Evolutionary conservation across 192 early-diverging fungal species (phyloP).

Genomic region (Coemansia sp.): DNA sequence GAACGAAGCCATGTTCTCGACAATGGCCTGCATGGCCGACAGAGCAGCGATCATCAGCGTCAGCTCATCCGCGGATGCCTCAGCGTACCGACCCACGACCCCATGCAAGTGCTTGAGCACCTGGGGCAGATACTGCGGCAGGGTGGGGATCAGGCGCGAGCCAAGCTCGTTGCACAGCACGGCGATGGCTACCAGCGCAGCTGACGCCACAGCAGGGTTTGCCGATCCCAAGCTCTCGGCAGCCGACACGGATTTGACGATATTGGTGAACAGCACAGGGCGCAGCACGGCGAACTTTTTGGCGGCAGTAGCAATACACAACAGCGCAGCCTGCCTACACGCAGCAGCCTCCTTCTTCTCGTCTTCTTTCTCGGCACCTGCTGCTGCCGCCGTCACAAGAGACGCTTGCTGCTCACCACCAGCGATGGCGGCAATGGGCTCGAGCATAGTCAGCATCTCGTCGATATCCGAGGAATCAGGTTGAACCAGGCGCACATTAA

Average conservation of each 20-base stretch:
- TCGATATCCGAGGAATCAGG: slow-evolving; percentile 21
- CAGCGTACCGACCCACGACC: slow-evolving; percentile 15
- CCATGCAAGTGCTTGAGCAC: slow-evolving; percentile 63
- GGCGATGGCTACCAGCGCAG: slow-evolving; percentile 53
- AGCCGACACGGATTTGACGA: slow-evolving; percentile 61
- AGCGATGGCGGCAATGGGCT: slow-evolving; percentile 21
- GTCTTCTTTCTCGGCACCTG: neutral
- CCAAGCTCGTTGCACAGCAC: slow-evolving; percentile 69
- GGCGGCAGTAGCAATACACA: slow-evolving; percentile 79
- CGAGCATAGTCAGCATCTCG: slow-evolving; percentile 38
- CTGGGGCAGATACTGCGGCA: slow-evolving; percentile 85
- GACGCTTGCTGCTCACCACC: neutral
- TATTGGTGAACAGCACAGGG: slow-evolving; percentile 62
- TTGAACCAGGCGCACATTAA: slow-evolving; percentile 26
- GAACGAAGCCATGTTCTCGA: slow-evolving; percentile 55
- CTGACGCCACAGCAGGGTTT: slow-evolving; percentile 39
- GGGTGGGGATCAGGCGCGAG: slow-evolving; percentile 71
- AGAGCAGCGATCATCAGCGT: slow-evolving; percentile 44
- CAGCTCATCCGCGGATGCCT: slow-evolving; percentile 42
- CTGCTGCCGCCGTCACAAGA: too few relatives aligned
- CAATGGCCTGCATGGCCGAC: slow-evolving; percentile 50
- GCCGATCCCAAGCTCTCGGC: slow-evolving; percentile 41
- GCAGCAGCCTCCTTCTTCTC: slow-evolving; percentile 40
- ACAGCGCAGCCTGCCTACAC: slow-evolving; percentile 77
- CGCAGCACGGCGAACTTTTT: slow-evolving; percentile 64